phyloP scores from a whole-genome alignment of 192 early-diverging fungal species.

The Coemansia sp. region DNA sequence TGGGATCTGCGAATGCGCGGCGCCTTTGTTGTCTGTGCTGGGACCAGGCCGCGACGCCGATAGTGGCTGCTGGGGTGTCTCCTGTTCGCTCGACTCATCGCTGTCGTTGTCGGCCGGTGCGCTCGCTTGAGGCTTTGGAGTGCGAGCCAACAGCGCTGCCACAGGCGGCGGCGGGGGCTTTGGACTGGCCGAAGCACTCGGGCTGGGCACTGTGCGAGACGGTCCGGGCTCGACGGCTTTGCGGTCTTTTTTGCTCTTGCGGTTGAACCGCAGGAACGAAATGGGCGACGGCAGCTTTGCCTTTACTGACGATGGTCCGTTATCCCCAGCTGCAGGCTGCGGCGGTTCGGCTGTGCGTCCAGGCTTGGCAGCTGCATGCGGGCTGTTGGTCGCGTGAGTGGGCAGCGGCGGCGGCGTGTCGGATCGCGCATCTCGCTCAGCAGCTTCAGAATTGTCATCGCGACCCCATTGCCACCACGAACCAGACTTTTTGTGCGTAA shows the following conservation, averaged over 20 bases:
- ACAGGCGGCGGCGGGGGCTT: background rate
- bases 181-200: background rate
- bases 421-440: background rate
- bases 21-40: constrained; percentile 5
- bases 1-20: constrained; percentile 35
- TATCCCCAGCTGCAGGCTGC: background rate
- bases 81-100: constrained; percentile 19
- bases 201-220: background rate
- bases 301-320: constrained; percentile 18
- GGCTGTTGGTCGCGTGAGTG: background rate
- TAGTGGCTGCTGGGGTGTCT: constrained; percentile 13
- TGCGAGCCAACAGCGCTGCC: background rate
- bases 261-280: constrained; percentile 45
- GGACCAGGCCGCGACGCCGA: constrained; percentile 6
- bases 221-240: constrained; percentile 1
- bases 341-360: background rate
- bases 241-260: constrained; percentile 48
- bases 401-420: background rate
- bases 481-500: constrained; percentile 48
- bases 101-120: constrained; percentile 5
- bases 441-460: constrained; percentile 13
- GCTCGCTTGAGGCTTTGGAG: background rate
- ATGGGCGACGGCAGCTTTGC: constrained; percentile 49
- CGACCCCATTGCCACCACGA: constrained; percentile 55
- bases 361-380: background rate